These are phyloP conservation scores for Barnettozyma wickerhamii DNA, from an alignment of 805 yeast genomes.

Conservation along the genomic window DNA sequence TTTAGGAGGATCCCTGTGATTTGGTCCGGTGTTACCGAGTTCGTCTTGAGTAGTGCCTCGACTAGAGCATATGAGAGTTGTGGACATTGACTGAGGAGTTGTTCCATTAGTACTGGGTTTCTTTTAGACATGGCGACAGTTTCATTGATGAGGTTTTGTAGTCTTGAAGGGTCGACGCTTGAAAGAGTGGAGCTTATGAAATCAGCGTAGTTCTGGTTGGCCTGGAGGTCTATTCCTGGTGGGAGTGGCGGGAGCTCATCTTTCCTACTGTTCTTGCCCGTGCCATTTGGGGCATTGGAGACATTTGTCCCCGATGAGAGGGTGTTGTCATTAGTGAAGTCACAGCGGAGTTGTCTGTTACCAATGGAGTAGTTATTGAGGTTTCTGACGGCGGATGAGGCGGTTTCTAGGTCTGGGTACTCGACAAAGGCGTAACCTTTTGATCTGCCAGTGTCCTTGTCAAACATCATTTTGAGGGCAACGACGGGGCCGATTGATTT, in stretches of 20 bases:
- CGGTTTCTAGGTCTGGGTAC: constrained; percentile 73
- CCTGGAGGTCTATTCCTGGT: constrained; percentile 41
- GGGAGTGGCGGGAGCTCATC: constrained; percentile 48
- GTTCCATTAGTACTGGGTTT: constrained; percentile 55
- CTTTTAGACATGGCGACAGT: constrained; percentile 53
- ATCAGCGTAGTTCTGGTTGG: constrained; percentile 26
- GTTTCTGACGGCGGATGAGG: constrained; percentile 87
- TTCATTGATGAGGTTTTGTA: constrained; percentile 48
- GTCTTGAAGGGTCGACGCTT: constrained; percentile 42
- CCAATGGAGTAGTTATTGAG: constrained; percentile 77
- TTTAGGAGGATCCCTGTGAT: constrained; percentile 37
- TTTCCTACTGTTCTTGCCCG: constrained; percentile 13
- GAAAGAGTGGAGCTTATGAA: constrained; percentile 44
- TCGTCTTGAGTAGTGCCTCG: constrained; percentile 50
- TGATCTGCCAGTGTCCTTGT: constrained; percentile 83
- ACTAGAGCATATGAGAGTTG: constrained; percentile 81
- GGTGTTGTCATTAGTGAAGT: constrained; percentile 55
- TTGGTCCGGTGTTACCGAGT: constrained; percentile 4
- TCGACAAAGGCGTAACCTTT: constrained; percentile 89
- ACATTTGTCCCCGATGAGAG: no score
- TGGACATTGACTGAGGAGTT: constrained; percentile 64
- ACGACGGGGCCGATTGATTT: constrained; percentile 85
- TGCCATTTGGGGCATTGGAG: no score
- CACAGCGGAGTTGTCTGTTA: constrained; percentile 65
- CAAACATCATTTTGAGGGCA: constrained; percentile 72